Evolutionary conservation across 75 land plant genomes (phyloP), one percentile per base, ranked within the genome.

Genomic region (Pinus taeda): DNA sequence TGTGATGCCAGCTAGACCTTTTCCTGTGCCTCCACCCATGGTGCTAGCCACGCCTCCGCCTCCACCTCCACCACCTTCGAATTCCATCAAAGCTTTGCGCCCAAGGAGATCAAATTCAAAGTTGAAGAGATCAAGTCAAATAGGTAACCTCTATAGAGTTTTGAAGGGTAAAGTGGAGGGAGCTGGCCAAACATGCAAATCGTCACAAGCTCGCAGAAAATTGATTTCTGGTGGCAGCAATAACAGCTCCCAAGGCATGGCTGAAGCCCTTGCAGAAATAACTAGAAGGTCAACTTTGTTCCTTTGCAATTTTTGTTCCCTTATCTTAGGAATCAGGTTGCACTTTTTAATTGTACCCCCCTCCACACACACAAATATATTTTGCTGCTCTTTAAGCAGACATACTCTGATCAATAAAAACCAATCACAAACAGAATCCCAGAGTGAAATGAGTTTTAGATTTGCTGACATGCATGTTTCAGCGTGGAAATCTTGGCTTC

Each of bases 261-360:
- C 92, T 63, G 90, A 90, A 85, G 90, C 92, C 57, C 75, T 90
- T 64, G 90, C 90, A 69, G 92, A 90, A 82, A 88, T 90, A 82
- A 88, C 90, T 71, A 88, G 80, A 74, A 88, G 92, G 92, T 85
- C 59, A 56, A 59, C 7, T 15, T 62, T 29, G 56, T 12, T 15
- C 57, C 30, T 33, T 15, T 4, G n/a, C 4, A 17, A 17, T 18
- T n/a, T 49, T 49, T 49, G 18, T 20, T 36, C 36, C 42, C 37
- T 45, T 65, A 65, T 65, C 6, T 65, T 37, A 36, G 39, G 20
- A 65, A 2, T 33, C 0, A 65, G 13, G 42, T 65, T 33, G 6
- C 1, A 9, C 42, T 65, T 36, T 64, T 30, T 15, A 14, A 64
- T 4, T 64, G 33, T 30, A 30, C 33, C 1, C 33, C 33, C 33